Percentiles rank a stretch among this genome's conserved stretches.
Conservation (phyloP, 148 eudicot genomes). For the Tetragonia tetragonoides region DNA sequence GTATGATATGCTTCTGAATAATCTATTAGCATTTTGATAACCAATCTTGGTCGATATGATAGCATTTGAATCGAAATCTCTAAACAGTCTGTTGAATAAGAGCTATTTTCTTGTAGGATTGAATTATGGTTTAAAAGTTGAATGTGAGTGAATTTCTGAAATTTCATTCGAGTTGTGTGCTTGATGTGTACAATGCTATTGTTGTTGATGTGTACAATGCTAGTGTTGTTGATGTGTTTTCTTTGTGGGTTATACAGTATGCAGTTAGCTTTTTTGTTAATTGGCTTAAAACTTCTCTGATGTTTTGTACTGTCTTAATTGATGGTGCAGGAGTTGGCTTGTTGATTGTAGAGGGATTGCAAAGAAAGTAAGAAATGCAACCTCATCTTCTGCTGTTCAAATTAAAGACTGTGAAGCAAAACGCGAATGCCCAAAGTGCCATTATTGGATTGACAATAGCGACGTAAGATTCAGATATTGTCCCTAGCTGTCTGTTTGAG, state of each 20-base stretch:
- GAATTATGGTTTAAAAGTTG: not conserved
- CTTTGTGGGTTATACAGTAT: not conserved
- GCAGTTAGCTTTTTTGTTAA: not conserved
- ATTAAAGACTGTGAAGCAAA: conserved; percentile 74
- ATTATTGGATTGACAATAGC: conserved; percentile 60
- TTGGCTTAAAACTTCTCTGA: not conserved
- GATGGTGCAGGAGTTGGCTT: conserved; percentile 69
- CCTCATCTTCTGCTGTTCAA: conserved; percentile 39
- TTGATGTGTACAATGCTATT: conserved; percentile 9
- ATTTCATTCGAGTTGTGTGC: not conserved
- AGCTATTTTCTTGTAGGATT: not conserved
- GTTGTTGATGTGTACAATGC: conserved; percentile 1
- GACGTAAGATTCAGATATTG: conserved; percentile 55
- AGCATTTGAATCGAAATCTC: not conserved
- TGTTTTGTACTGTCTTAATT: conserved; percentile 6
- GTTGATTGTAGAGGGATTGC: conserved; percentile 71
- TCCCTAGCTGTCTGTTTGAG: not conserved
- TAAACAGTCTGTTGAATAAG: not conserved
- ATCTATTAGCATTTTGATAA: not conserved
- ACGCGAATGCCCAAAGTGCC: conserved; percentile 82
- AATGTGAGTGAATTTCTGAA: not conserved
- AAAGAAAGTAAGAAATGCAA: conserved; percentile 60
- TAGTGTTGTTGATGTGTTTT: not conserved
- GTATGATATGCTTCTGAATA: not conserved
- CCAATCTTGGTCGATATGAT: not conserved